phyloP scores from a whole-genome alignment of 108 stramenopile species.

The Cylindrotheca fusiformis region DNA sequence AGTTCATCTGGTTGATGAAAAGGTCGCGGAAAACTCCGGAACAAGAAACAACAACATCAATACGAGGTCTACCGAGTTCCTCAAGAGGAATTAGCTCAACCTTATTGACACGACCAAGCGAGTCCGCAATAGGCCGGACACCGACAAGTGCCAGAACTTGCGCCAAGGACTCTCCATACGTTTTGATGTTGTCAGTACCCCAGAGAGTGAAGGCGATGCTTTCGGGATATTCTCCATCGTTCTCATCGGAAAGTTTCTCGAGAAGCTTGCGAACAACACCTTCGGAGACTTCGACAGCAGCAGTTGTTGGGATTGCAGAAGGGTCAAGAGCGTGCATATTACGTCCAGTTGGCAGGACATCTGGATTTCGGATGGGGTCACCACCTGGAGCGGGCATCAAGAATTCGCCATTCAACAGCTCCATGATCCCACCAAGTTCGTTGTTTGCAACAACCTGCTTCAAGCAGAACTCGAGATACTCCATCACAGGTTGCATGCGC shows the following conservation, averaged over 20 bases:
- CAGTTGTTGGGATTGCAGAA: slow-evolving; percentile 91
- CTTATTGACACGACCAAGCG: slow-evolving; percentile 97
- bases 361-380: slow-evolving; percentile 97
- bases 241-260: slow-evolving; percentile 88
- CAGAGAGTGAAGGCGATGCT: slow-evolving; percentile 95
- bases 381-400: slow-evolving; percentile 96
- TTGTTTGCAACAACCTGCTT: slow-evolving; percentile 97
- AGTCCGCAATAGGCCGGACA: slow-evolving; percentile 91
- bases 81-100: slow-evolving; percentile 97
- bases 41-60: slow-evolving; percentile 96
- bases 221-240: slow-evolving; percentile 87
- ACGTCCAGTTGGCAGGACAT: slow-evolving; percentile 92
- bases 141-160: slow-evolving; percentile 94
- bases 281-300: slow-evolving; percentile 91
- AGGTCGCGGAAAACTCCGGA: slow-evolving; percentile 98
- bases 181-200: slow-evolving; percentile 99
- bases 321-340: slow-evolving; percentile 98
- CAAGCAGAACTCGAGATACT: slow-evolving; percentile 95
- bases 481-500: slow-evolving; percentile 78
- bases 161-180: slow-evolving; percentile 94
- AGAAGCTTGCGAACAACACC: slow-evolving; percentile 86
- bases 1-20: slow-evolving; percentile 99
- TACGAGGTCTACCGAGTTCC: slow-evolving; percentile 91
- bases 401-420: slow-evolving; percentile 92
- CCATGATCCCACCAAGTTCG: slow-evolving; percentile 92